Base-by-base conservation (phyloP, 208 protist genomes). In the Acanthamoeba healyi region DNA sequence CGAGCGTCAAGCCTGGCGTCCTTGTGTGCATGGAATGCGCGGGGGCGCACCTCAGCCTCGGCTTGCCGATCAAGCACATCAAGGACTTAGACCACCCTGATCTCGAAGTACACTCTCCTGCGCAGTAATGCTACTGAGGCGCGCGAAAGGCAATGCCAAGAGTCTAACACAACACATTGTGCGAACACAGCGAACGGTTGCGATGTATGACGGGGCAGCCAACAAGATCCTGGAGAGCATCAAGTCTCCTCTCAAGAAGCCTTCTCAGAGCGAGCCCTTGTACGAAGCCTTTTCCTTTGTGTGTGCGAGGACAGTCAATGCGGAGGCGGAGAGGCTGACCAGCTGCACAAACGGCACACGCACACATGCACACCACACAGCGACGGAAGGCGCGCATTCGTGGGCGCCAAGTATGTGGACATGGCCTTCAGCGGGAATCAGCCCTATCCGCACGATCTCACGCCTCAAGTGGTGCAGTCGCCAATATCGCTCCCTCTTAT, bases 11-110 rank as follows among this genome's bases (percentile, higher is more conserved):
- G 54, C 51, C 97, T 4, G 97, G 97, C n/a, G 56, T 98, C 1
- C 97, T 98, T 32, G 82, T 98, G 34, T 98, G 97, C 49, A 96
- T 98, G 22, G 94, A 95, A 29, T 98, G 97, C 86, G 95, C 94
- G 56, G 97, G 95, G 36, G 82, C 97, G 1, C 97, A 98, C 63
- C 63, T 95, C 32, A 65, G 58, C 40, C 32, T 98, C 3, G 97
- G 97, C 17, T n/a, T 91, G 6, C 56, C 61, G 19, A 32, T 91
- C 36, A 91, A 91, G 34, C 56, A n/a, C 10, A 46, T 91, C 15
- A 38, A 91, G 7, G 84, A 91, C 7, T 32, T 91, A 1, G 84
- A 91, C 26, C 84, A 65, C 36, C 7, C 29, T 15, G 84, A 91
- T 6, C 51, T 91, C 5, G 56, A 91, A 24, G 84, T 91, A 44